phyloP scores from a whole-genome alignment of 1,139 yeast species.

The Candida dubliniensis region DNA sequence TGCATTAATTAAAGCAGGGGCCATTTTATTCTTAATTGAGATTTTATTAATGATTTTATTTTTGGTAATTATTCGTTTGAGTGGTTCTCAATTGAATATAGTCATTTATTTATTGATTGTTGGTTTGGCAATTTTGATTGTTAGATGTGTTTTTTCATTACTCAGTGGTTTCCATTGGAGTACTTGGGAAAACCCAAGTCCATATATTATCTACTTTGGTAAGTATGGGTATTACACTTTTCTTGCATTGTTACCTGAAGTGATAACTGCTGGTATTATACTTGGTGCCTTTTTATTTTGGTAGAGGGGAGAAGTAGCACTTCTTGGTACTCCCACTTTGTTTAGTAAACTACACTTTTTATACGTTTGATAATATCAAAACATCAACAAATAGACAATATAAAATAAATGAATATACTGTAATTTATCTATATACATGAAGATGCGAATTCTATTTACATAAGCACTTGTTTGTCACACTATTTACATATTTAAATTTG shows the following conservation, averaged over 20 bases:
- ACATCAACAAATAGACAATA: no score
- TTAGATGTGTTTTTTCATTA: slow-evolving; percentile 14
- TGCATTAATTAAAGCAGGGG: slow-evolving; percentile 10
- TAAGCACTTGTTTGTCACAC: neutral
- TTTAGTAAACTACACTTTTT: no score
- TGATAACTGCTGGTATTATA: slow-evolving; percentile 7
- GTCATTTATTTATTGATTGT: slow-evolving; percentile 10
- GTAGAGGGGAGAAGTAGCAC: slow-evolving; percentile 2
- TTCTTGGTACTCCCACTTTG: no score
- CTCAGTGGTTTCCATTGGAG: slow-evolving; percentile 14
- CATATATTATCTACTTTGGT: slow-evolving; percentile 15
- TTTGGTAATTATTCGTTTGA: slow-evolving; percentile 3
- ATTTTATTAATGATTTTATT: slow-evolving; percentile 9
- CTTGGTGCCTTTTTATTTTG: slow-evolving; percentile 9
- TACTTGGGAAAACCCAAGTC: slow-evolving; percentile 9
- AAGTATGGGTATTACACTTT: slow-evolving; percentile 13
- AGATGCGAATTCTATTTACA: no score
- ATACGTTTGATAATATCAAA: no score
- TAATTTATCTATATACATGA: no score
- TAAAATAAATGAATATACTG: neutral
- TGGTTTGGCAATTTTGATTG: slow-evolving; percentile 10
- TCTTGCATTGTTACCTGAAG: slow-evolving; percentile 12
- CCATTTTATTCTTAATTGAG: slow-evolving; percentile 12
- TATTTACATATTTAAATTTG: neutral
- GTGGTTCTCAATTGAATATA: neutral